These are phyloP conservation scores for Crithidia sp. DNA, from an alignment of 208 protist species.

Conservation along the genomic window DNA sequence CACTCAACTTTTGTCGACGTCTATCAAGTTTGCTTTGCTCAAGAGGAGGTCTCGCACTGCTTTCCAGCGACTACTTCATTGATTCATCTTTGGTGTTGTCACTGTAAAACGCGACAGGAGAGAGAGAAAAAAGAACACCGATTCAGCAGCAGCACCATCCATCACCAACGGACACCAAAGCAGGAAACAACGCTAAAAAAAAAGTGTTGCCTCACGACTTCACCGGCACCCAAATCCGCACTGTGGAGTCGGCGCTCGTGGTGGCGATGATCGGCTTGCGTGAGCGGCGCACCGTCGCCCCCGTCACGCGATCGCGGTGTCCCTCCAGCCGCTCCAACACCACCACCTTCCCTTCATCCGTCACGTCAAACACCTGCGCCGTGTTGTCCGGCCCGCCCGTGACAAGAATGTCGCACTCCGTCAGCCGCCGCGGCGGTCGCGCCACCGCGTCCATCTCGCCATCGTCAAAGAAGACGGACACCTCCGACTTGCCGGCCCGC, in stretches of 20 bases:
- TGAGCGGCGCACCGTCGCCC: slow-evolving; percentile 67
- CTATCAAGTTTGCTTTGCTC: no score
- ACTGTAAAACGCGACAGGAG: no score
- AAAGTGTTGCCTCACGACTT: slow-evolving; percentile 49
- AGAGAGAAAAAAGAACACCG: no score
- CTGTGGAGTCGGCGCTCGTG: slow-evolving; percentile 82
- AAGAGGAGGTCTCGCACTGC: no score
- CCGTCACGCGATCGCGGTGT: slow-evolving; percentile 86
- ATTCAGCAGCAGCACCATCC: no score
- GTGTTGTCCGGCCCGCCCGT: slow-evolving; percentile 78
- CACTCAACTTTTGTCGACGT: no score
- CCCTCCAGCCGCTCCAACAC: slow-evolving; percentile 82
- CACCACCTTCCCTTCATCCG: slow-evolving; percentile 54
- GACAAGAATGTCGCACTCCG: slow-evolving; percentile 83
- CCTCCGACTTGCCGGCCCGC: slow-evolving; percentile 52
- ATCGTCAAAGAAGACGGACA: slow-evolving; percentile 84
- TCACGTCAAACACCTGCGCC: slow-evolving; percentile 83
- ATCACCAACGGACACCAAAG: no score
- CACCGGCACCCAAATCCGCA: slow-evolving; percentile 81
- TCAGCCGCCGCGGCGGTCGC: slow-evolving; percentile 53
- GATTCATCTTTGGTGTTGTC: no score
- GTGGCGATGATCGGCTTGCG: slow-evolving; percentile 84
- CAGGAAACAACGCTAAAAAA: no score
- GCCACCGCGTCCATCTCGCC: slow-evolving; percentile 82
- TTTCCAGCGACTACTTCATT: no score